Evolutionary conservation across 2,329 filamentous ascomycete genomes (phyloP), one percentile per base, ranked within the genome.

Genomic region (Fusarium sp.): DNA sequence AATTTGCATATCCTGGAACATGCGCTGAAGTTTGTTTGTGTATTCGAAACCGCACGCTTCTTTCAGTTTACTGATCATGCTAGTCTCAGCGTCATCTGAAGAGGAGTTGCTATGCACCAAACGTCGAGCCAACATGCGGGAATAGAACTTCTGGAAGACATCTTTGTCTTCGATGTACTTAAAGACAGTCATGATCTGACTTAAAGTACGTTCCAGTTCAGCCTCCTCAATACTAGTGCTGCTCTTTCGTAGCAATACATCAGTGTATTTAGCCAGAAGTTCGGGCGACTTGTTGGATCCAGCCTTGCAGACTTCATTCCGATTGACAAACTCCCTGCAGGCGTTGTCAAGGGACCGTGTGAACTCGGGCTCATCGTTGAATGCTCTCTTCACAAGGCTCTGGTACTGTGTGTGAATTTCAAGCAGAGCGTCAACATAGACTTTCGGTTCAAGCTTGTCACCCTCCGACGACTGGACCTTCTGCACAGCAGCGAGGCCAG

Each of bases 151-250:
- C 82, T 98, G 96, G 88, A 99, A 99, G 8, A 99, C 97, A 78
- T 99, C 96, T 86, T 99, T 99, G 83, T 99, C 97, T 80, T 99
- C 96, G 71, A 99, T 98, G 82, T 99, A 99, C 85, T 98, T 98
- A 89, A 99, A 99, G 60, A 99, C 94, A 3, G 95, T 98, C 96
- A 99, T 99, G 77, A 99, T 96, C 80, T 98, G 93, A 23, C 90
- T 90, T 33, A 98, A 85, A 35, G 94, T 92, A 73, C 92, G 91
- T 83, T 99, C 96, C 76, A 98, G 88, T 78, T 99, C 95, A 35
- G 93, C 92, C 79, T 99, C 96, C 79, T 98, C 96, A 17, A 94
- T 93, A 75, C 94, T 94, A 75, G 95, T 97, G 33, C 92, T 93
- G 73, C 93, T 95, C 86, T 97, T 98, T 82, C 96, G 95, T 55